Base-by-base conservation (phyloP, 108 stramenopile genomes). In the Chaetoceros tenuissimus region DNA sequence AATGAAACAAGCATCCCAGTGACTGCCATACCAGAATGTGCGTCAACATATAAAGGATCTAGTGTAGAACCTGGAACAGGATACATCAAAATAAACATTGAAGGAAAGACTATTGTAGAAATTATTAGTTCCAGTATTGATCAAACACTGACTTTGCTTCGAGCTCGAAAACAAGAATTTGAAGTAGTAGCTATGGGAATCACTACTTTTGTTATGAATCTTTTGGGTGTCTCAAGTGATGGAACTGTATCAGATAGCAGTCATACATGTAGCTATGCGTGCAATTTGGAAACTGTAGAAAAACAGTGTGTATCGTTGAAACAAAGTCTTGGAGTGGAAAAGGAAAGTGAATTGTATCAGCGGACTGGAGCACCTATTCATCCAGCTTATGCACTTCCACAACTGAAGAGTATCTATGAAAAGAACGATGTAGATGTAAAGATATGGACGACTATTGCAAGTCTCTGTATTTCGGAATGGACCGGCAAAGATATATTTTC, bases 151-250 rank as follows among this genome's bases (percentile, higher is more conserved):
- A n/a, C n/a, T n/a, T n/a, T n/a, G n/a, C n/a, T n/a, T n/a, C n/a
- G n/a, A n/a, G n/a, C 27, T 28, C 13, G 21, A 26, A 31, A 55
- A 24, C 13, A 51, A 40, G n/a, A 18, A 24, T 72, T 71, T 57
- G 50, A 64, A 51, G 64, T 91, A 0, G 73, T 74, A 7, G 83
- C 72, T 7, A 55, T 91, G 47, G 85, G 85, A 44, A 85, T 91
- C 60, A 78, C 82, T n/a, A 61, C 75, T 24, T 87, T 91, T 71
- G 85, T 83, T 8, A 91, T 91, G 89, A 91, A 91, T 57, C 50
- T 91, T 28, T 46, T 87, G 8, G 89, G 78, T 7, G 62, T 87
- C 1, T 69, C 84, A 55, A 43, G 53, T 0, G 30, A 45, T 23
- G 80, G 80, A 20, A 45, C 64, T 26, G 53, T 73, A 25, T 57